A percentile compares a stretch with the other conserved stretches of the same genome.
Evolutionary conservation across 345 rosid genomes (phyloP).

Genomic region (Hibiscus syriacus): DNA sequence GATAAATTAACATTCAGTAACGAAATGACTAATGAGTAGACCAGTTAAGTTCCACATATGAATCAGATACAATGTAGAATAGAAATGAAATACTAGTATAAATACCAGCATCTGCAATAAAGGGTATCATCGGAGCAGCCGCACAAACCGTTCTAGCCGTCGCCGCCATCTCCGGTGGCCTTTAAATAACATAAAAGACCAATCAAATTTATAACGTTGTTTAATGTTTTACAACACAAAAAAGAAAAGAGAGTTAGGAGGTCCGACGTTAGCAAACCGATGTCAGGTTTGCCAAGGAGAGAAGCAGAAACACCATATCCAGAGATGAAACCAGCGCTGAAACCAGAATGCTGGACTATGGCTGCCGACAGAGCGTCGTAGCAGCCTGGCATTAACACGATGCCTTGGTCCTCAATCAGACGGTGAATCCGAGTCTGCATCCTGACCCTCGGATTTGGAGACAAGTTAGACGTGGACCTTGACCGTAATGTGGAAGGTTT

Average conservation of each 20-base stretch:
- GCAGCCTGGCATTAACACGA: conserved; percentile 39
- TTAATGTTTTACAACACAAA: not conserved
- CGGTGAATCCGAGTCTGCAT: conserved; percentile 43
- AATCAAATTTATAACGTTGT: not conserved
- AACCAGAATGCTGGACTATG: conserved; percentile 40
- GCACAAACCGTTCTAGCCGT: conserved; percentile 37
- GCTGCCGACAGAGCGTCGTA: conserved; percentile 51
- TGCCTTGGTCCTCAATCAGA: conserved; percentile 43
- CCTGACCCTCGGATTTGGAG: conserved; percentile 24
- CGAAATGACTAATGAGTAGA: not conserved
- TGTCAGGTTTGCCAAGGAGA: conserved; percentile 42
- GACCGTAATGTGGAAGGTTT: conserved; percentile 5
- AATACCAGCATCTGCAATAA: conserved; percentile 39
- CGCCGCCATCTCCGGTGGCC: conserved; percentile 49
- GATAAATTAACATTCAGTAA: not conserved
- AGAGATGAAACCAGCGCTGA: conserved; percentile 41
- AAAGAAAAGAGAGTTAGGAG: not conserved
- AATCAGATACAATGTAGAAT: not conserved
- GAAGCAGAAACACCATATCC: conserved; percentile 48
- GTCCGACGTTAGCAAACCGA: conserved; percentile 42
- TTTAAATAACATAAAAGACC: not conserved
- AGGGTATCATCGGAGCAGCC: conserved; percentile 34
- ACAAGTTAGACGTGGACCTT: not conserved
- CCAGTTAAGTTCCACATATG: not conserved
- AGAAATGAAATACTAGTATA: not conserved